Conservation (phyloP, 2,329 filamentous ascomycete genomes). For the Bipolaris zeicola region DNA sequence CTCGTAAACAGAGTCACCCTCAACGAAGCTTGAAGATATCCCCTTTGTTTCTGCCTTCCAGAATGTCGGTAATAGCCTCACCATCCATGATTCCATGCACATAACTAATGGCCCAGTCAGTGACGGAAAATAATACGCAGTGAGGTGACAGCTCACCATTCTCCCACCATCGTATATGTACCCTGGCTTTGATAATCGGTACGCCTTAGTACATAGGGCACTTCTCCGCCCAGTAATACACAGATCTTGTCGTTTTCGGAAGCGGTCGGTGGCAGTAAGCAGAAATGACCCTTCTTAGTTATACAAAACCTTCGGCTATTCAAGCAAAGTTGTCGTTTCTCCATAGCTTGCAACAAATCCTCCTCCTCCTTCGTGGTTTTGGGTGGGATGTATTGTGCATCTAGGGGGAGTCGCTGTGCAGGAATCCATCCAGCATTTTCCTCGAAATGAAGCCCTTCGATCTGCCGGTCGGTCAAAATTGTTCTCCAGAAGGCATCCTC, state of each 20-base stretch:
- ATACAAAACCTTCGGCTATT: neutral
- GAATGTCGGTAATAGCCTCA: neutral
- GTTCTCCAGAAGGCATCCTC: constrained; percentile 2
- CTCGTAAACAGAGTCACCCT: neutral
- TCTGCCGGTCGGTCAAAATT: neutral
- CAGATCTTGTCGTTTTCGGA: neutral
- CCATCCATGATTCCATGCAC: constrained; percentile 6
- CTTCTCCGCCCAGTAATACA: constrained; percentile 2
- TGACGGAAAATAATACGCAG: neutral
- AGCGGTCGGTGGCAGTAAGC: neutral
- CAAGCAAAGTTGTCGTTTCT: neutral
- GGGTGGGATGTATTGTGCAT: neutral
- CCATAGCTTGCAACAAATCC: neutral
- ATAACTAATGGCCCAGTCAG: neutral
- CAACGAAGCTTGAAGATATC: neutral
- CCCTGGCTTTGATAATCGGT: neutral
- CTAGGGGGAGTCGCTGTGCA: neutral
- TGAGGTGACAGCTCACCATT: constrained; percentile 1
- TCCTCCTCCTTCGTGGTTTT: neutral
- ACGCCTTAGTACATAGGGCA: neutral
- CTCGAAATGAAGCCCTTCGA: neutral
- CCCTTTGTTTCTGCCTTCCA: neutral
- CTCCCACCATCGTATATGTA: neutral
- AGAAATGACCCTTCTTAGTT: constrained; percentile 1
- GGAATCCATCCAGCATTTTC: constrained; percentile 3